Evolutionary conservation across 257 asterid genomes (phyloP).

Genomic region (Penstemon barbatus): DNA sequence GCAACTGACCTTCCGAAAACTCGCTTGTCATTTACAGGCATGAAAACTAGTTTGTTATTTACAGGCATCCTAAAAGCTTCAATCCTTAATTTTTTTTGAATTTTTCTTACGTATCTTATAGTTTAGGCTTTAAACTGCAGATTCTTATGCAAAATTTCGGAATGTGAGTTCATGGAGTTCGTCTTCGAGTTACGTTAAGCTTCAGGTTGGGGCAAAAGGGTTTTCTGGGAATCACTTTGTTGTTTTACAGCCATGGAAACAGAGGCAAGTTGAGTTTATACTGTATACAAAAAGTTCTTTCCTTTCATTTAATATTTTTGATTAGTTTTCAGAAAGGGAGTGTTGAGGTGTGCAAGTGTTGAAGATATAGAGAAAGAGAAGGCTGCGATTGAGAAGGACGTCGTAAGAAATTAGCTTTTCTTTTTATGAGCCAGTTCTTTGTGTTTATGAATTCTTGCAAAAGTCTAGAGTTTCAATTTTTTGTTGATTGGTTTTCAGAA

Average conservation of each 20-base stretch:
- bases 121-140: conserved; percentile 42
- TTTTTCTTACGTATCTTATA: not conserved
- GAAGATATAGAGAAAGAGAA: conserved; percentile 95
- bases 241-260: conserved; percentile 35
- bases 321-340: conserved; percentile 53
- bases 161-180: conserved; percentile 55
- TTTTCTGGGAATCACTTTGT: conserved; percentile 41
- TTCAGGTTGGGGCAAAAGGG: conserved; percentile 45
- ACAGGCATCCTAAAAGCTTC: conserved; percentile 32
- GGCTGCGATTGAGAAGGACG: conserved; percentile 69
- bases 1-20: conserved; percentile 45
- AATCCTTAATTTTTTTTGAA: not conserved
- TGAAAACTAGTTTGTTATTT: conserved; percentile 37
- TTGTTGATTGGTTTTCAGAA: conserved; percentile 42
- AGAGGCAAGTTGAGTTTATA: conserved; percentile 47
- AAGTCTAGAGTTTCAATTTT: conserved; percentile 9
- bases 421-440: not conserved
- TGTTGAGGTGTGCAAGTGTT: conserved; percentile 70
- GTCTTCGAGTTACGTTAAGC: conserved; percentile 61
- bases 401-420: conserved; percentile 44
- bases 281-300: not conserved
- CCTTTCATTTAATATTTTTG: conserved; percentile 10
- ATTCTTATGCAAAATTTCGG: conserved; percentile 26
- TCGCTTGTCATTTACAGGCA: conserved; percentile 43
- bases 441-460: not conserved